Conservation (phyloP, 2,329 filamentous ascomycete genomes). For the Ceratocystis diversiconidia region DNA sequence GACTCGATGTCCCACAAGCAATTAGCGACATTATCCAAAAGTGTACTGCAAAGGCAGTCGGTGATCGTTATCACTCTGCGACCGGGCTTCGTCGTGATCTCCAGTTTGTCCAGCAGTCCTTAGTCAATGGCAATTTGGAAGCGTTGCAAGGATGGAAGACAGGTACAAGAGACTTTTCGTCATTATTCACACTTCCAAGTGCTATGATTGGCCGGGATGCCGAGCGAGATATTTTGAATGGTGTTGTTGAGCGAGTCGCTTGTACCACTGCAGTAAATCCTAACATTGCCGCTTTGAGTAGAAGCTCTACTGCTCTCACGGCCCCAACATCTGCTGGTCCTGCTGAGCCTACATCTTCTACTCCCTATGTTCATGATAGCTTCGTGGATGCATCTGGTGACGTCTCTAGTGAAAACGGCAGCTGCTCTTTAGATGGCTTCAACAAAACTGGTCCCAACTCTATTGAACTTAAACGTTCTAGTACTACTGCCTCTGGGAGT, state of each 20-base stretch:
- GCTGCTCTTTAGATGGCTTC: conserved; percentile 38
- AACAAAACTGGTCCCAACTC: conserved; percentile 28
- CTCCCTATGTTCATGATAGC: conserved; percentile 34
- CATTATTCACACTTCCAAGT: conserved; percentile 76
- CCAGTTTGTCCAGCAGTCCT: conserved; percentile 54
- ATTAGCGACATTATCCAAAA: conserved; percentile 74
- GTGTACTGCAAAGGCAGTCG: conserved; percentile 79
- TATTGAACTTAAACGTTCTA: conserved; percentile 9
- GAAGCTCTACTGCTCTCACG: conserved; percentile 22
- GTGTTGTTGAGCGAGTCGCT: conserved; percentile 63
- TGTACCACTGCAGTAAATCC: conserved; percentile 41
- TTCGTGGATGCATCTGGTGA: conserved; percentile 28
- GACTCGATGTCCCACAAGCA: conserved; percentile 72
- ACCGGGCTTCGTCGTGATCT: conserved; percentile 77
- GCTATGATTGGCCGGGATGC: conserved; percentile 65
- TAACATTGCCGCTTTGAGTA: conserved; percentile 12
- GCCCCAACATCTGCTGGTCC: conserved; percentile 24
- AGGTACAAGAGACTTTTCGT: conserved; percentile 75
- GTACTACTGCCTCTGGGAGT: neutral
- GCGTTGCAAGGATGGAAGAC: conserved; percentile 62
- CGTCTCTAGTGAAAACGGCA: conserved; percentile 44
- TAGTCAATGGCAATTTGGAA: conserved; percentile 59
- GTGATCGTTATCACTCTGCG: conserved; percentile 78
- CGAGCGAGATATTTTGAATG: conserved; percentile 56
- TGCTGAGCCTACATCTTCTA: conserved; percentile 42